phyloP scores from a whole-genome alignment of 2,329 filamentous ascomycete species.

The Spiromastix sp. region DNA sequence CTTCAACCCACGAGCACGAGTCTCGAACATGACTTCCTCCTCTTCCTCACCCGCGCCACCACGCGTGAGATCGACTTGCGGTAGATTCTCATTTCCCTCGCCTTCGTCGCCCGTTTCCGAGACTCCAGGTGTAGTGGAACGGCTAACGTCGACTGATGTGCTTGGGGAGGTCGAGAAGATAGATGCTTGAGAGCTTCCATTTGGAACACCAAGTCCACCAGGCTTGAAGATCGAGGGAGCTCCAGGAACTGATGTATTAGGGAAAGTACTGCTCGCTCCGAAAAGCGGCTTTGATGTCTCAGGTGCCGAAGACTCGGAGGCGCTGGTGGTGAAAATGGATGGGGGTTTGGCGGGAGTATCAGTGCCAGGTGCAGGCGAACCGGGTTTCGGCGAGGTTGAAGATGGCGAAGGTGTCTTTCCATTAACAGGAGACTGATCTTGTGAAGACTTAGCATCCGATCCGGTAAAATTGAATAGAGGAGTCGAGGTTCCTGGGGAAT shows the following conservation, averaged over 20 bases:
- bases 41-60: conserved; percentile 60
- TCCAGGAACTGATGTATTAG: too few species aligned
- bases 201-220: conserved; percentile 10
- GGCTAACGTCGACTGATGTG: conserved; percentile 30
- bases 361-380: too few species aligned
- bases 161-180: conserved; percentile 15
- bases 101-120: conserved; percentile 33
- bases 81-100: conserved; percentile 46
- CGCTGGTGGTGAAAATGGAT: conserved; percentile 7
- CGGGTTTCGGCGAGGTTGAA: too few species aligned
- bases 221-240: too few species aligned
- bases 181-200: conserved; percentile 17
- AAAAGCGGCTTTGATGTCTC: conserved; percentile 13
- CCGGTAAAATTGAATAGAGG: conserved; percentile 17
- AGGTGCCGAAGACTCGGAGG: conserved; percentile 12
- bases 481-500: conserved; percentile 14
- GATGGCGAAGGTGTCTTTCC: background rate
- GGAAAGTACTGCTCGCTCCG: too few species aligned
- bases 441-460: conserved; percentile 5
- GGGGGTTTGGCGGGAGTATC: background rate
- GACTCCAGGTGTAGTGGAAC: conserved; percentile 36
- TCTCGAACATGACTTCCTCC: conserved; percentile 59
- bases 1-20: conserved; percentile 60
- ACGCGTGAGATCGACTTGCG: conserved; percentile 60
- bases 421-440: conserved; percentile 13